These are phyloP conservation scores for Pseudogymnoascus sp. DNA, from an alignment of 2,329 filamentous ascomycete genomes.

Conservation along the genomic window DNA sequence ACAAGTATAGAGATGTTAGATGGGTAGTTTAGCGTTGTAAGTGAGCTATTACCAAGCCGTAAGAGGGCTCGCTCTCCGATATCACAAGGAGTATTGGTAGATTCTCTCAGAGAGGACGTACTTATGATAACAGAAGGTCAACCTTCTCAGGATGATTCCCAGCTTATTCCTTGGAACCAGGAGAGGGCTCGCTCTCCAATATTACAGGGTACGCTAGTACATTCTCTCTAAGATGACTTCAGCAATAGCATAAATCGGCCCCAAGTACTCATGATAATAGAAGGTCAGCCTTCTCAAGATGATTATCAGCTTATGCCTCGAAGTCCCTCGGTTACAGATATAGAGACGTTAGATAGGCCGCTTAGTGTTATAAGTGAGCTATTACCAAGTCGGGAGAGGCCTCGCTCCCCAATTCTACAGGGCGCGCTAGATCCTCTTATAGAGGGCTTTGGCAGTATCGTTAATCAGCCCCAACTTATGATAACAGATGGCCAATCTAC, in stretches of 20 bases:
- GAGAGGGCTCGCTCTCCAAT: neutral
- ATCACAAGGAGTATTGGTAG: neutral
- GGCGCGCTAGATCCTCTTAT: no score
- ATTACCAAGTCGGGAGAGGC: neutral
- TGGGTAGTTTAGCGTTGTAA: neutral
- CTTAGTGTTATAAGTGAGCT: neutral
- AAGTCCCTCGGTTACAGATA: neutral
- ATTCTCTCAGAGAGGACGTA: neutral
- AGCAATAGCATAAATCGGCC: no score
- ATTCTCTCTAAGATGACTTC: neutral
- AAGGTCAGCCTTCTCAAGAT: neutral
- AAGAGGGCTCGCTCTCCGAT: neutral
- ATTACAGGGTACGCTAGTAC: neutral
- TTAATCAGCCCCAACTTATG: neutral
- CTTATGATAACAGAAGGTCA: neutral
- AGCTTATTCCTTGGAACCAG: no score
- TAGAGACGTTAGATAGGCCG: no score
- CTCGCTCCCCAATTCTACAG: neutral
- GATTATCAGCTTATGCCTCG: neutral
- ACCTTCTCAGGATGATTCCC: neutral
- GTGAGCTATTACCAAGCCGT: neutral
- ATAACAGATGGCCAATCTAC: neutral
- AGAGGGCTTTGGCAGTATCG: neutral
- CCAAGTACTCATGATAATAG: neutral
- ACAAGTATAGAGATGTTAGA: no score